These are phyloP conservation scores for Mycena alexandri DNA, from an alignment of 768 basidiomycete species.

Conservation along the genomic window DNA sequence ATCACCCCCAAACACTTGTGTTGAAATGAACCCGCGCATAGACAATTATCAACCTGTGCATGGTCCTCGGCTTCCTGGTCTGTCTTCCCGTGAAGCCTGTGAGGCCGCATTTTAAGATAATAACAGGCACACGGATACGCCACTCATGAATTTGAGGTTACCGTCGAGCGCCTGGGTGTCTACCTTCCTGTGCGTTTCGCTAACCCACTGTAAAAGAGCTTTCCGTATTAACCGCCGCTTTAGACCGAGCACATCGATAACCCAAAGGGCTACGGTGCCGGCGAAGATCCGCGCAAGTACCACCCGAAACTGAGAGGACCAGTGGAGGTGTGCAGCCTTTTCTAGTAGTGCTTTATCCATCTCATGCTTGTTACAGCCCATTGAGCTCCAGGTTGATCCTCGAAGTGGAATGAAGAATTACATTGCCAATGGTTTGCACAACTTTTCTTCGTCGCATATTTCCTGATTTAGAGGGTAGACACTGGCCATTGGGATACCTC, in stretches of 20 bases:
- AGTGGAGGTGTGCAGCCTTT: conserved; percentile 65
- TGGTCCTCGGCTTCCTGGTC: conserved; percentile 93
- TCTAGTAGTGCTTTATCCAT: background rate
- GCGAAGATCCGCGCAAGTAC: conserved; percentile 85
- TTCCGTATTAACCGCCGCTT: background rate
- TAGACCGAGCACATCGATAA: conserved; percentile 93
- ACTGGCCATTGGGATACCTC: conserved; percentile 90
- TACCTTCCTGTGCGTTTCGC: conserved; percentile 78
- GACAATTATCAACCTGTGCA: conserved; percentile 90
- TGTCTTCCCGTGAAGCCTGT: conserved; percentile 29
- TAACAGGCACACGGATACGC: conserved; percentile 83
- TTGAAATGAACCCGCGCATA: conserved; percentile 42
- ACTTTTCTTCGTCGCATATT: background rate
- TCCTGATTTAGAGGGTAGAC: conserved; percentile 52
- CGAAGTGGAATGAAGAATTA: conserved; percentile 96
- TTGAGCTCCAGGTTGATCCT: conserved; percentile 88
- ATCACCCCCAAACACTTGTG: background rate
- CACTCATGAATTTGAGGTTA: conserved; percentile 89
- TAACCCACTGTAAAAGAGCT: background rate
- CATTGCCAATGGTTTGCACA: conserved; percentile 78
- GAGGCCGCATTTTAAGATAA: background rate
- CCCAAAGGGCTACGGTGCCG: conserved; percentile 89
- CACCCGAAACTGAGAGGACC: conserved; percentile 84
- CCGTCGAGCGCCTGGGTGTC: conserved; percentile 81
- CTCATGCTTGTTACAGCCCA: conserved; percentile 58